These are phyloP conservation scores for Catenaria anguillulae DNA, from an alignment of 371 early-diverging fungal species.

Conservation along the genomic window DNA sequence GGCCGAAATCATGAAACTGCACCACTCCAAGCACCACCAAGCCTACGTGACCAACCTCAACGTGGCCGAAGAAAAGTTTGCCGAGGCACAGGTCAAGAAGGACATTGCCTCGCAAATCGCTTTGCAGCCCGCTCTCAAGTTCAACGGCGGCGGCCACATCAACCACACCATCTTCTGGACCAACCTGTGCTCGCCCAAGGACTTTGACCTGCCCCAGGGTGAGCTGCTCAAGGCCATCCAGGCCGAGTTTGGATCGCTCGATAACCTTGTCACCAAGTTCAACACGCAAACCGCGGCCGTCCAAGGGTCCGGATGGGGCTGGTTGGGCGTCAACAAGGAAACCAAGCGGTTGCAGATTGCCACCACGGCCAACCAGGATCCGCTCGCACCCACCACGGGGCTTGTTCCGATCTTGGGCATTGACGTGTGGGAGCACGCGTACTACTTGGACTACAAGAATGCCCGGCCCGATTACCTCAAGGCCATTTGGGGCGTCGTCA, in stretches of 20 bases:
- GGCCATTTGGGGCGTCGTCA: conserved; percentile 89
- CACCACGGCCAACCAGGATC: conserved; percentile 91
- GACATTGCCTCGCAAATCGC: conserved; percentile 57
- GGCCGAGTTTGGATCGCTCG: conserved; percentile 74
- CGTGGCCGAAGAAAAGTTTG: conserved; percentile 51
- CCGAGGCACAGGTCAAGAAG: conserved; percentile 44
- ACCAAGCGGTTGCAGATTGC: conserved; percentile 65
- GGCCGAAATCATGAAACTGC: conserved; percentile 89
- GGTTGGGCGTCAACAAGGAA: conserved; percentile 81
- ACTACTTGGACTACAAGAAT: conserved; percentile 88
- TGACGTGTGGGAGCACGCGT: conserved; percentile 75
- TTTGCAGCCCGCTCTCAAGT: conserved; percentile 67
- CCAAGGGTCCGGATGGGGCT: conserved; percentile 97
- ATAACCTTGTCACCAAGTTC: conserved; percentile 63
- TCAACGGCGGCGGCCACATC: conserved; percentile 96
- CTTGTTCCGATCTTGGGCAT: conserved; percentile 77
- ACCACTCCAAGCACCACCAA: conserved; percentile 94
- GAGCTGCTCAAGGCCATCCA: conserved; percentile 56
- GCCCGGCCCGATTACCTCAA: conserved; percentile 88
- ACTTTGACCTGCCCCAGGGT: conserved; percentile 11
- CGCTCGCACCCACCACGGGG: conserved; percentile 38
- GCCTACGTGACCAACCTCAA: conserved; percentile 53
- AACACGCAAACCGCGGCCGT: conserved; percentile 68
- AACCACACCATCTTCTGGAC: conserved; percentile 97
- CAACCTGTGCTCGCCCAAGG: conserved; percentile 68